Base-by-base conservation (phyloP, 192 early-diverging fungal genomes). In the Backusella psychrophila region DNA sequence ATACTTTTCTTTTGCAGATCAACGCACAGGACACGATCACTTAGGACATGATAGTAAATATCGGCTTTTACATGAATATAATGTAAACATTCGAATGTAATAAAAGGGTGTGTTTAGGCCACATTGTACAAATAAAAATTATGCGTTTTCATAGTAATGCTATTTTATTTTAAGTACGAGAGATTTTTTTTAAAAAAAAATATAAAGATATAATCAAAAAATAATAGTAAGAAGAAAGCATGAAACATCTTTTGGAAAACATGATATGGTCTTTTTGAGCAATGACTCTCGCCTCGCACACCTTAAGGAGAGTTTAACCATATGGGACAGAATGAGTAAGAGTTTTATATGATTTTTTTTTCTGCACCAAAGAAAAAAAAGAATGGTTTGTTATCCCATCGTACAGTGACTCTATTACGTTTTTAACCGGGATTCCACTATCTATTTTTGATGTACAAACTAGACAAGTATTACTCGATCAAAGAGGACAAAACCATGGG, bases 1-100 rank as follows among this genome's bases (percentile, higher is more conserved):
- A 44, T 17, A 15, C 8, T 14, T 63, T 56, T 56, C n/a, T 3
- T 29, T 63, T 63, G 56, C 4, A 63, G 56, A 63, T 63, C 56
- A 49, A 63, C 56, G 56, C 56, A 63, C 56, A 63, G 56, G 56
- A 63, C 56, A 63, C 23, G 26, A 63, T 63, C 23, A 63, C 26
- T 63, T 26, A 29, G 11, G 56, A 29, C 56, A 63, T 12, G 56
- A 63, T 63, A 63, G 56, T 63, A 63, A 63, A 29, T 26, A 29
- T 26, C 56, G 23, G 56, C 12, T 29, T 53, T 63, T 63, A 26
- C 3, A n/a, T 49, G 56, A 63, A 63, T 63, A 23, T 7, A 23
- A 15, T 63, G 11, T 29, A 63, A 26, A 23, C n/a, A 56, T 56
- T 56, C 21, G 7, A 21, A 56, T 26, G 7, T 56, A 56, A 29